Base-by-base conservation (phyloP, 2,329 filamentous ascomycete species). In the Alternaria sp. region DNA sequence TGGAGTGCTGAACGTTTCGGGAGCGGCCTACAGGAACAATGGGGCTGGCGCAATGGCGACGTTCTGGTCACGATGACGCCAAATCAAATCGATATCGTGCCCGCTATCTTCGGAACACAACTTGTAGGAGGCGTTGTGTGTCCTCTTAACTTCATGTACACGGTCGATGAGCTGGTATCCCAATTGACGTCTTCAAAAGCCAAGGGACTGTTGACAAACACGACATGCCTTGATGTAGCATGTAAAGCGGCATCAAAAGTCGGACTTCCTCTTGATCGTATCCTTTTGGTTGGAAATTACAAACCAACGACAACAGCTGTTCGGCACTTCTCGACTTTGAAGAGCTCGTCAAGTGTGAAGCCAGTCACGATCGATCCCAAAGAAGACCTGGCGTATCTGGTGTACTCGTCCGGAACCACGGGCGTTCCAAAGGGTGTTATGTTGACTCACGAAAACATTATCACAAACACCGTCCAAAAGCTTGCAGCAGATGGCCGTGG, bases 401-500 rank as follows among this genome's bases (percentile, higher is more conserved):
- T 52, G 20, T 63, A 73, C 57, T 68, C 64, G 18, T 70, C 68
- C 34, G 70, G 78, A 6, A 80, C 78, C n/a, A 81, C 79, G 1
- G 79, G 79, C 16, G 67, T 80, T 1, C 78, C 79, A n/a, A 80
- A 81, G 62, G 79, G 79, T 16, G 79, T 81, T 12, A 79, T 78
- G 72, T 75, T 80, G 14, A 78, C 73, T 14, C 79, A 81, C 56
- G 67, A 75, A 40, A 81, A 80, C 61, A 65, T 79, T 8, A 76
- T 78, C 27, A 76, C 78, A 28, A 80, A 80, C 46, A 70, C 73
- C 25, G 70, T 72, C 27, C 79, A 80, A 62, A 78, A 73, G 20
- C 25, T 67, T 72, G 27, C 71, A 73, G 62, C 54, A 73, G 32
- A 36, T 36, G 58, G 74, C 66, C 55, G 60, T 40, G 7, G 60